phyloP scores from a whole-genome alignment of 1,284 basidiomycete genomes.

The Cystodermella granulosa region DNA sequence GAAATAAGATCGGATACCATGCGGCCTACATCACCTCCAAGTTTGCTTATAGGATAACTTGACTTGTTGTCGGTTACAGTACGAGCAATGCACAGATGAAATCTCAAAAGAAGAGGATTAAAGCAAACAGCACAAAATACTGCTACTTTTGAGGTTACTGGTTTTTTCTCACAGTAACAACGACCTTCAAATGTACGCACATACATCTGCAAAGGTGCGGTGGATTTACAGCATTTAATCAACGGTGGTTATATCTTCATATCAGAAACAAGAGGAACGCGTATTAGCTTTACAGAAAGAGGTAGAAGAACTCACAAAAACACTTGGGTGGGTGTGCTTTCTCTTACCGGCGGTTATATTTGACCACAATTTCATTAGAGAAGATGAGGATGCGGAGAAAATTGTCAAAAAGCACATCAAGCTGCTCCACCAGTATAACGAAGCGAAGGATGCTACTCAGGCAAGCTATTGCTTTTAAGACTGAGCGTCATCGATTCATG shows the following conservation, averaged over 20 bases:
- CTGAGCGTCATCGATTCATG: background rate
- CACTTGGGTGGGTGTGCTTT: slow-evolving; percentile 49
- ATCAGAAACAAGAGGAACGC: slow-evolving; percentile 56
- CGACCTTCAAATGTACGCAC: slow-evolving; percentile 3
- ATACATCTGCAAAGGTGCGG: slow-evolving; percentile 1
- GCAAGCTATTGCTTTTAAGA: slow-evolving; percentile 27
- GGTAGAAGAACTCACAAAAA: slow-evolving; percentile 46
- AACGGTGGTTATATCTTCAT: too few species aligned
- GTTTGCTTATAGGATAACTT: too few species aligned
- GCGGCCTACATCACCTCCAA: too few species aligned
- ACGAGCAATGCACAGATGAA: too few species aligned
- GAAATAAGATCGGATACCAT: too few species aligned
- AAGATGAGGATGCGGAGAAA: slow-evolving; percentile 53
- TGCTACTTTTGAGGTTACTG: too few species aligned
- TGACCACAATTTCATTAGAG: too few species aligned
- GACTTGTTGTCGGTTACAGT: too few species aligned
- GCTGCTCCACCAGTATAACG: slow-evolving; percentile 70
- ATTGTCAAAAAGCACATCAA: slow-evolving; percentile 68
- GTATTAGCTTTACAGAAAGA: slow-evolving; percentile 51
- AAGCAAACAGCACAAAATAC: too few species aligned
- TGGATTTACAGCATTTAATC: background rate
- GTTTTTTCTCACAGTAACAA: too few species aligned
- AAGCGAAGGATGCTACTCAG: slow-evolving; percentile 76
- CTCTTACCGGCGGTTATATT: too few species aligned
- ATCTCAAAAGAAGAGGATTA: too few species aligned